Conservation (phyloP, 345 rosid species). For the Populus euphratica region DNA sequence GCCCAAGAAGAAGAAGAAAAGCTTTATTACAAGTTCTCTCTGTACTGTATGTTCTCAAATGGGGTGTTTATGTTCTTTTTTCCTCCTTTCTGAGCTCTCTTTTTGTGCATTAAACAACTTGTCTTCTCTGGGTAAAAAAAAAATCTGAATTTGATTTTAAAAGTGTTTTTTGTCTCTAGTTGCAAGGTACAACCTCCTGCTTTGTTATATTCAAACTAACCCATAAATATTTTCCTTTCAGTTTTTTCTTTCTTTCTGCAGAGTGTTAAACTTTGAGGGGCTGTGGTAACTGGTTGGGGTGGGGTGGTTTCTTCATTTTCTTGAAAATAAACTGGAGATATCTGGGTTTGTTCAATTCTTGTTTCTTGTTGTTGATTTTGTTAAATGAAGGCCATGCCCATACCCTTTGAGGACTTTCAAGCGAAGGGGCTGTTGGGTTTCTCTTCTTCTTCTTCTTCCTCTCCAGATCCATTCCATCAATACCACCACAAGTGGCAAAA, state of each 20-base stretch:
- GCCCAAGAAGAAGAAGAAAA: not conserved
- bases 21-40: not conserved
- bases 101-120: constrained; percentile 10
- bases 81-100: not conserved
- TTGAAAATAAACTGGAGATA: constrained; percentile 26
- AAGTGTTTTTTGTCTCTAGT: constrained; percentile 5
- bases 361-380: constrained; percentile 18
- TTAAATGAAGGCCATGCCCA: constrained; percentile 78
- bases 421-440: constrained; percentile 55
- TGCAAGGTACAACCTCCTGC: not conserved
- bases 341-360: constrained; percentile 12
- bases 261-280: not conserved
- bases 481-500: constrained; percentile 26
- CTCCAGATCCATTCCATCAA: constrained; percentile 26
- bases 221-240: not conserved
- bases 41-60: not conserved
- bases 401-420: constrained; percentile 73
- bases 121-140: not conserved
- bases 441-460: constrained; percentile 7
- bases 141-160: constrained; percentile 17
- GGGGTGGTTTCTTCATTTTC: not conserved
- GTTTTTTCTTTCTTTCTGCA: not conserved
- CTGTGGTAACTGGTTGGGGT: not conserved
- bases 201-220: constrained; percentile 1
- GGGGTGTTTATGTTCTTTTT: not conserved